Base-by-base conservation (phyloP, 129 eudicot genomes). In the Dittrichia graveolens region DNA sequence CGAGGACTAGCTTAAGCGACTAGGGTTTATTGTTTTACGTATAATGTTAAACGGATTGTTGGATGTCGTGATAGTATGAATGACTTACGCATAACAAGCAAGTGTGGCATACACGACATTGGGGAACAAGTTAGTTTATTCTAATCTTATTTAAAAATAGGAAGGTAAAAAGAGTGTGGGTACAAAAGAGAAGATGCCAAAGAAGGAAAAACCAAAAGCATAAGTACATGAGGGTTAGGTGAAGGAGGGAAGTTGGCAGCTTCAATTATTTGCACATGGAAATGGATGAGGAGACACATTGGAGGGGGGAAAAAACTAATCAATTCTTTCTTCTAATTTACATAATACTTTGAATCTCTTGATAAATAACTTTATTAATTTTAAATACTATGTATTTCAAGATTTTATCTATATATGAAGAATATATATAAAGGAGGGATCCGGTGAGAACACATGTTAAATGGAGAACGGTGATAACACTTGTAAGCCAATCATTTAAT, bases 261-360 rank as follows among this genome's bases (percentile, higher is more conserved):
- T 77, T 68, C 81, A 77, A 77, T 77, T 77, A 77, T 77, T 68
- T 77, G 81, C 81, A 77, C 81, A 77, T 77, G 81, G 81, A 63
- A 19, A 58, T 67, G 75, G 70, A 67, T 76, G 69, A 67, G 80
- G 69, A 58, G 69, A 58, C 80, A 76, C 59, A 40, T 67, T 76
- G 45, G 47, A 11, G 48, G 24, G 15, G 5, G 31, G 31, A 2
- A 59, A 59, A 45, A 59, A 56, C n/a, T 69, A 60, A 67, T 55
- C 15, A 43, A 65, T 65, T 57, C 74, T 42, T 65, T 52, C 67
- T 53, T 66, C 67, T 65, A 65, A 8, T 40, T 62, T 49, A 48
- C 69, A 74, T 74, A 49, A 48, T 59, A 73, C 67, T 47, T n/a
- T n/a, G n/a, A n/a, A n/a, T n/a, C n/a, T n/a, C n/a, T n/a, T n/a